Evolutionary conservation across 768 basidiomycete genomes (phyloP).

Genomic region (Russula abietina): DNA sequence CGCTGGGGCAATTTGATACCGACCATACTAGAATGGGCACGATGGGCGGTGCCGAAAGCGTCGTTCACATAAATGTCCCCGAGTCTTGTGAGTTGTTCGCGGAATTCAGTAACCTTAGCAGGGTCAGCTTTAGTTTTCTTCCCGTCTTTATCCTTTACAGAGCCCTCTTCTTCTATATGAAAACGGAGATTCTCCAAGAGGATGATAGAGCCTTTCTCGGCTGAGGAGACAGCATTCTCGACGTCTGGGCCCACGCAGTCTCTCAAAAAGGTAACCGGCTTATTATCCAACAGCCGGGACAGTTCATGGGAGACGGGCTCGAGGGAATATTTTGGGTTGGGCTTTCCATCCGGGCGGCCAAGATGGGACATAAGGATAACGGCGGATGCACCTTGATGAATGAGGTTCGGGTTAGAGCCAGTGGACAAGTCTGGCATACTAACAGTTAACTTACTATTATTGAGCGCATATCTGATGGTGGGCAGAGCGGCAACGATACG

Average conservation of each 20-base stretch:
- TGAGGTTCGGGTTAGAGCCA: constrained; percentile 14
- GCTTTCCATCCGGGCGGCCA: constrained; percentile 92
- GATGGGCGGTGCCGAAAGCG: constrained; percentile 97
- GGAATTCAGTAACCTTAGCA: constrained; percentile 73
- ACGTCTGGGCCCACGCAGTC: constrained; percentile 86
- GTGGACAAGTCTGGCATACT: constrained; percentile 18
- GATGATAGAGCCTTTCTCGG: constrained; percentile 65
- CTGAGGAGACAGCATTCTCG: constrained; percentile 67
- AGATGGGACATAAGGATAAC: constrained; percentile 98
- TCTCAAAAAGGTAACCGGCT: constrained; percentile 70
- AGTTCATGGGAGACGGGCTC: constrained; percentile 81
- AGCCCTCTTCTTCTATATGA: constrained; percentile 98
- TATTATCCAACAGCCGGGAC: constrained; percentile 56
- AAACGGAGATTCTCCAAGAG: constrained; percentile 97
- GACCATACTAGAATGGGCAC: constrained; percentile 98
- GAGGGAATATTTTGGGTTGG: constrained; percentile 83
- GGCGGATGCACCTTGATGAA: constrained; percentile 58
- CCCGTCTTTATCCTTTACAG: constrained; percentile 87
- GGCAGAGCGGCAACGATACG: constrained; percentile 96
- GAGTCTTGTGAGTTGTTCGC: constrained; percentile 80
- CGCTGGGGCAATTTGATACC: constrained; percentile 88
- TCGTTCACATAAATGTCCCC: constrained; percentile 98
- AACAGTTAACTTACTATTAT: constrained; percentile 64
- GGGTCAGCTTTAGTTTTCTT: constrained; percentile 92
- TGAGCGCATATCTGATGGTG: constrained; percentile 89